Percentiles rank a stretch among this genome's conserved stretches.
phyloP scores from a whole-genome alignment of 1,284 basidiomycete genomes.

The Ganoderma boninense region DNA sequence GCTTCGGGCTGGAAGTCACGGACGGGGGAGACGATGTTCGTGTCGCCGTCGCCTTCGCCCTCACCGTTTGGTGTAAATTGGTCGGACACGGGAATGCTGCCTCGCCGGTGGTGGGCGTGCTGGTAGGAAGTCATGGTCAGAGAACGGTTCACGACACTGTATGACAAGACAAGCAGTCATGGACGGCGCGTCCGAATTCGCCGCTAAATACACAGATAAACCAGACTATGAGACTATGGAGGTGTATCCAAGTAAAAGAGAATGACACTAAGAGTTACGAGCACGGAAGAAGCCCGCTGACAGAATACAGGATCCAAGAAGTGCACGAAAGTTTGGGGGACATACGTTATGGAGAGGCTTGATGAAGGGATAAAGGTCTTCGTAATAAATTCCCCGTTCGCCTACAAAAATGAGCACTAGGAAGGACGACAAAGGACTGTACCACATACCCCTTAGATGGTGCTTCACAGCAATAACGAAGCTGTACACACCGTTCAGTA shows the following conservation, averaged over 20 bases:
- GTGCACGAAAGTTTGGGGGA: background rate
- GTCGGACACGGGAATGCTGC: too few species aligned
- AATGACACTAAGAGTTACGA: too few species aligned
- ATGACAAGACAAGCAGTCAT: too few species aligned
- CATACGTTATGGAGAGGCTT: constrained; percentile 47
- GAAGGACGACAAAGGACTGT: background rate
- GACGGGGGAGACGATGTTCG: background rate
- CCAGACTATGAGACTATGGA: too few species aligned
- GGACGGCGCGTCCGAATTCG: too few species aligned
- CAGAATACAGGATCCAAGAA: too few species aligned
- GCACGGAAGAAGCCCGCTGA: too few species aligned
- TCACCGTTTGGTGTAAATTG: constrained; percentile 1
- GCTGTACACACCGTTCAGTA: constrained; percentile 38
- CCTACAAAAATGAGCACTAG: constrained; percentile 37
- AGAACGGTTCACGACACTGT: too few species aligned
- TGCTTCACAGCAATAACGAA: constrained; percentile 71
- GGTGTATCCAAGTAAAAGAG: too few species aligned
- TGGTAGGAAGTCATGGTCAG: constrained; percentile 19
- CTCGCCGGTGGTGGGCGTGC: constrained; percentile 22
- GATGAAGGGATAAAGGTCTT: constrained; percentile 64
- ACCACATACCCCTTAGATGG: constrained; percentile 58
- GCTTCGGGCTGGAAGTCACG: constrained; percentile 19
- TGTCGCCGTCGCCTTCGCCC: background rate
- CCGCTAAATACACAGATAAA: too few species aligned
- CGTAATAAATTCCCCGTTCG: constrained; percentile 65